These are phyloP conservation scores for Begonia peltatifolia DNA, from an alignment of 306 rosid species.

Conservation along the genomic window DNA sequence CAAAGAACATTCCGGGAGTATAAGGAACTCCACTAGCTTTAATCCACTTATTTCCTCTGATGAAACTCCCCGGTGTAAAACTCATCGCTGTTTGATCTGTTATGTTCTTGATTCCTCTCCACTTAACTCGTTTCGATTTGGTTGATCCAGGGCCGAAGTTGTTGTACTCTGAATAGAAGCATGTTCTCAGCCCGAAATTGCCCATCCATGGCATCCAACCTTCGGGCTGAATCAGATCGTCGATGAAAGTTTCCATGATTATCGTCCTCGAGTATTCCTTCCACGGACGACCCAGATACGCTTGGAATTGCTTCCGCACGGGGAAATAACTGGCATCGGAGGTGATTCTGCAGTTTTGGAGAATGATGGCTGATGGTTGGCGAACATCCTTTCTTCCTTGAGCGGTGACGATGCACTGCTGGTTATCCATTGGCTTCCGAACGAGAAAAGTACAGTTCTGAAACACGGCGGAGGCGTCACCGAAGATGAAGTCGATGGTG, in stretches of 20 bases:
- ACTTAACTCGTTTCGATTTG: conserved; percentile 19
- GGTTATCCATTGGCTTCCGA: conserved; percentile 24
- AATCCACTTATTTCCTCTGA: conserved; percentile 47
- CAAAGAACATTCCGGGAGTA: conserved; percentile 25
- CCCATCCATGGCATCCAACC: conserved; percentile 58
- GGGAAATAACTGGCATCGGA: conserved; percentile 18
- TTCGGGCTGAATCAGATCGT: conserved; percentile 19
- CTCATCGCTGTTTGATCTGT: conserved; percentile 4
- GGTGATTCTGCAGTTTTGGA: conserved; percentile 41
- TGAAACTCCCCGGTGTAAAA: conserved; percentile 21
- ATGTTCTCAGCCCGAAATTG: conserved; percentile 6
- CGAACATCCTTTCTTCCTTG: conserved; percentile 31
- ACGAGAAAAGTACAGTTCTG: conserved; percentile 44
- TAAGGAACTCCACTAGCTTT: conserved; percentile 31
- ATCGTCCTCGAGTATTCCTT: conserved; percentile 38
- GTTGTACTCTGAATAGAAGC: conserved; percentile 28
- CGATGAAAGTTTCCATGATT: conserved; percentile 37
- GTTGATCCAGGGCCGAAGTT: conserved; percentile 39
- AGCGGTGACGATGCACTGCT: conserved; percentile 41
- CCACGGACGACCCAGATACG: conserved; percentile 67
- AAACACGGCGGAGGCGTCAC: conserved; percentile 25
- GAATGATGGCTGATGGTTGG: conserved; percentile 18
- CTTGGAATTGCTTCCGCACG: not conserved
- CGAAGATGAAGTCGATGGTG: conserved; percentile 43
- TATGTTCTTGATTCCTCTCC: conserved; percentile 35